phyloP scores from a whole-genome alignment of 192 early-diverging fungal genomes.

The Geranomyces michiganensis region DNA sequence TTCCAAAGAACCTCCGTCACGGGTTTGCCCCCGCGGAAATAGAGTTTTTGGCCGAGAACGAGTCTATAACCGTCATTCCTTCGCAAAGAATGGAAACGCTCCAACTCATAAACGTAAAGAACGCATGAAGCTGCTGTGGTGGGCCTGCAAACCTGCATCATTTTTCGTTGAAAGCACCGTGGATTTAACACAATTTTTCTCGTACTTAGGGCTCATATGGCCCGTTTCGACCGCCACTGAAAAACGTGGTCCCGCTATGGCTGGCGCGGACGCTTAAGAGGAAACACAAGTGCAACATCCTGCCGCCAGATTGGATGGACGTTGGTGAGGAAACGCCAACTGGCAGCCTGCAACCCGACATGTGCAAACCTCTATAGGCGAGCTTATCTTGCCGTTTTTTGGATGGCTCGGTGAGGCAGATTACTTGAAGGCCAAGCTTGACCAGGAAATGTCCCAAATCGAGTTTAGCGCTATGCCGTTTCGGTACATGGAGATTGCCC shows the following conservation, averaged over 20 bases:
- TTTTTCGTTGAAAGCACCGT: neutral
- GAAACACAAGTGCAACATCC: slow-evolving; percentile 78
- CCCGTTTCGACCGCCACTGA: slow-evolving; percentile 79
- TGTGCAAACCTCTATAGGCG: neutral
- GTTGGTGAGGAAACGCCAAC: slow-evolving; percentile 48
- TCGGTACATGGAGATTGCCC: slow-evolving; percentile 81
- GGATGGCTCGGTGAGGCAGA: slow-evolving; percentile 41
- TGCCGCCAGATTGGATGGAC: slow-evolving; percentile 81
- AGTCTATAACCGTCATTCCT: slow-evolving; percentile 75
- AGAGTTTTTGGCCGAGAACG: slow-evolving; percentile 85
- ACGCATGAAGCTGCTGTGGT: no score
- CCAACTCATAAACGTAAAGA: slow-evolving; percentile 70
- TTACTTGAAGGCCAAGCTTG: slow-evolving; percentile 60
- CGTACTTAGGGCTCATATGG: slow-evolving; percentile 67
- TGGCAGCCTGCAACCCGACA: neutral
- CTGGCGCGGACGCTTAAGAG: slow-evolving; percentile 81
- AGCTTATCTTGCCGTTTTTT: neutral
- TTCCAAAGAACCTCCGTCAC: slow-evolving; percentile 25
- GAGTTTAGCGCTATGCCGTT: slow-evolving; percentile 75
- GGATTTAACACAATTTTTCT: neutral
- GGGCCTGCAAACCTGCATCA: no score
- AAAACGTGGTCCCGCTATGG: slow-evolving; percentile 82
- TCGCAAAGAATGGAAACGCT: slow-evolving; percentile 69
- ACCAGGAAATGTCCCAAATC: slow-evolving; percentile 63
- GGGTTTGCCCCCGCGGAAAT: slow-evolving; percentile 77